These are phyloP conservation scores for Ophiostoma sp. DNA, from an alignment of 2,329 filamentous ascomycete species.

Conservation along the genomic window DNA sequence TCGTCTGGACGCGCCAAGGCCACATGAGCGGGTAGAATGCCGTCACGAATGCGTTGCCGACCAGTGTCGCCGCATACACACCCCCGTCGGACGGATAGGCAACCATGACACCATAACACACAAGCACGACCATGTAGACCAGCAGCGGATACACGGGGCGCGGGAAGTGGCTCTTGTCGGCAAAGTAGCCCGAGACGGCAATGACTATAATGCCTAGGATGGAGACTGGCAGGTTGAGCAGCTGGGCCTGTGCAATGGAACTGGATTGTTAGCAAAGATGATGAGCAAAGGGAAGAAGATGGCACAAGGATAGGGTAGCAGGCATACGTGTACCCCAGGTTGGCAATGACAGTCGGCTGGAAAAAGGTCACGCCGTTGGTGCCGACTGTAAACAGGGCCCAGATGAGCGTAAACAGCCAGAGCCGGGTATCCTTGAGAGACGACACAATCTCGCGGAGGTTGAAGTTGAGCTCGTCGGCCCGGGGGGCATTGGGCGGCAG, in stretches of 20 bases:
- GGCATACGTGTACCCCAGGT: constrained; percentile 31
- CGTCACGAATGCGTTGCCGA: constrained; percentile 41
- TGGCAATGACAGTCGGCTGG: constrained; percentile 39
- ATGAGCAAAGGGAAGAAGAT: not conserved
- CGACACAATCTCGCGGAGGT: constrained; percentile 36
- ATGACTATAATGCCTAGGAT: constrained; percentile 22
- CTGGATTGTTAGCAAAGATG: constrained; percentile 24
- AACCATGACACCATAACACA: constrained; percentile 24
- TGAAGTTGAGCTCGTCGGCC: constrained; percentile 40
- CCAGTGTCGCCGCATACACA: constrained; percentile 40
- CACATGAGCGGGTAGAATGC: constrained; percentile 32
- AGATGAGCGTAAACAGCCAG: constrained; percentile 45
- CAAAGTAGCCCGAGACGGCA: constrained; percentile 23
- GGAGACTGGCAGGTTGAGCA: constrained; percentile 38
- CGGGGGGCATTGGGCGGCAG: constrained; percentile 42
- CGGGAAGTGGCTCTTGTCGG: constrained; percentile 24
- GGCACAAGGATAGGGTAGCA: not conserved
- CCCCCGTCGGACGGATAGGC: constrained; percentile 28
- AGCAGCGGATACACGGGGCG: constrained; percentile 22
- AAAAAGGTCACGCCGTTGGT: constrained; percentile 42
- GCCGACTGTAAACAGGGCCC: constrained; percentile 44
- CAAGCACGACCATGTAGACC: constrained; percentile 21
- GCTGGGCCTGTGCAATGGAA: constrained; percentile 43
- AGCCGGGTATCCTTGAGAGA: constrained; percentile 40
- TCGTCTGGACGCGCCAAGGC: constrained; percentile 26